Conservation (phyloP, 495 filamentous ascomycete species). For the Penicillium tannophilum region DNA sequence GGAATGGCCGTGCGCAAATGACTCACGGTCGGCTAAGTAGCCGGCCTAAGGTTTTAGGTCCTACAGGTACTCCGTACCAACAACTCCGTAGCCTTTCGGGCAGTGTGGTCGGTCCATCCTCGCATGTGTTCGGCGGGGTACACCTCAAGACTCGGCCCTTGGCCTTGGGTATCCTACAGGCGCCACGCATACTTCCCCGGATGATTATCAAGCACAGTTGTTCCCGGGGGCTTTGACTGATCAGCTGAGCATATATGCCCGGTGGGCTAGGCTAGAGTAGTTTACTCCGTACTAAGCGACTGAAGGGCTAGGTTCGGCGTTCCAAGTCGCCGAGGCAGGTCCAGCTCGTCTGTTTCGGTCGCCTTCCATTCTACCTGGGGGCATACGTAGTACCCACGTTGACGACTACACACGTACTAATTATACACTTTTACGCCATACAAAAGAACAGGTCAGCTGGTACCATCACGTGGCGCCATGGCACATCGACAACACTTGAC, state of each 20-base stretch:
- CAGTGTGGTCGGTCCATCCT: constrained; percentile 6
- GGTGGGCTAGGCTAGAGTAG: not conserved
- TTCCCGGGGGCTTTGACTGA: not conserved
- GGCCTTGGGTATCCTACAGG: not conserved
- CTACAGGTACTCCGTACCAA: not conserved
- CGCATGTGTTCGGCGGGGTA: constrained; percentile 27
- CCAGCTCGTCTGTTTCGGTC: not conserved
- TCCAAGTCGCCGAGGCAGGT: not conserved
- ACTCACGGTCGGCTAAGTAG: constrained; percentile 27
- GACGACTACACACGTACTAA: not conserved
- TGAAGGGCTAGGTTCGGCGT: not conserved
- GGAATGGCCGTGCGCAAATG: constrained; percentile 25
- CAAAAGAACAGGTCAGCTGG: not conserved
- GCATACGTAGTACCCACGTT: not conserved
- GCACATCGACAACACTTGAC: not conserved
- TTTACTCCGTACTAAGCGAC: not conserved
- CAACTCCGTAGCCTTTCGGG: not conserved
- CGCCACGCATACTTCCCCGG: constrained; percentile 13
- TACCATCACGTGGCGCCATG: constrained; percentile 11
- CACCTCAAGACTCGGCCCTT: not conserved
- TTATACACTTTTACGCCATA: not conserved
- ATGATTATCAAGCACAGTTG: constrained; percentile 15
- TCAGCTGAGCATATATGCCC: not conserved
- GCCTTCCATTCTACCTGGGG: not conserved
- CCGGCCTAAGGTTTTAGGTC: constrained; percentile 9